Conservation (phyloP, 768 basidiomycete species). For the Boletus pseudopeckii region DNA sequence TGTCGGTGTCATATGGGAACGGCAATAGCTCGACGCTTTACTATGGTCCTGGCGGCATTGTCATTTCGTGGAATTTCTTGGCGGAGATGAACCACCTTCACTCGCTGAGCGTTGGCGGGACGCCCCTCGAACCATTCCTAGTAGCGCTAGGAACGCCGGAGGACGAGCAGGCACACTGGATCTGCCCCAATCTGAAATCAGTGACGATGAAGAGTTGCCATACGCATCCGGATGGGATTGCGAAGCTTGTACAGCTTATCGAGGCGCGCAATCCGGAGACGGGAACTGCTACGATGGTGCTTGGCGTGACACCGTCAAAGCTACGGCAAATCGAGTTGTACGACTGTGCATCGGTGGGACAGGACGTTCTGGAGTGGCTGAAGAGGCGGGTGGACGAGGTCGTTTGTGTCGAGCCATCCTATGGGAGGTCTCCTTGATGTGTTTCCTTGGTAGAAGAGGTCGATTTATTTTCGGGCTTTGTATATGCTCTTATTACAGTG, state of each 20-base stretch:
- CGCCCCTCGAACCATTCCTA: conserved; percentile 62
- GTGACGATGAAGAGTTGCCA: conserved; percentile 65
- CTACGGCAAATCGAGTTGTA: conserved; percentile 59
- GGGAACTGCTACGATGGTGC: conserved; percentile 33
- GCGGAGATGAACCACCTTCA: conserved; percentile 55
- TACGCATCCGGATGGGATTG: conserved; percentile 59
- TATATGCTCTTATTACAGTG: conserved; percentile 3
- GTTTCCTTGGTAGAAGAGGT: neutral
- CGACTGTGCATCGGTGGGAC: conserved; percentile 63
- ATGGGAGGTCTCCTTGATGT: conserved; percentile 37
- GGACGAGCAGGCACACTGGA: conserved; percentile 56
- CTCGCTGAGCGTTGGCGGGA: conserved; percentile 60
- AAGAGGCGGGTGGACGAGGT: conserved; percentile 59
- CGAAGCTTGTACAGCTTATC: conserved; percentile 67
- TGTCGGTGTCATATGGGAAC: conserved; percentile 61
- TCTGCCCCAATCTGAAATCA: conserved; percentile 58
- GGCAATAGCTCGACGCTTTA: conserved; percentile 43
- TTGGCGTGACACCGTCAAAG: conserved; percentile 49
- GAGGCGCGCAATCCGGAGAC: conserved; percentile 65
- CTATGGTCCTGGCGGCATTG: conserved; percentile 54
- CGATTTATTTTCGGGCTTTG: neutral
- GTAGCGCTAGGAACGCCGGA: conserved; percentile 55
- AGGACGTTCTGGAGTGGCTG: conserved; percentile 70
- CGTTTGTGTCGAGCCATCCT: conserved; percentile 55
- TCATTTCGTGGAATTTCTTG: conserved; percentile 68